Percentiles rank a stretch among this genome's conserved stretches.
These are phyloP conservation scores for Carnegiea gigantea DNA, from an alignment of 179 eudicot species.

Conservation along the genomic window DNA sequence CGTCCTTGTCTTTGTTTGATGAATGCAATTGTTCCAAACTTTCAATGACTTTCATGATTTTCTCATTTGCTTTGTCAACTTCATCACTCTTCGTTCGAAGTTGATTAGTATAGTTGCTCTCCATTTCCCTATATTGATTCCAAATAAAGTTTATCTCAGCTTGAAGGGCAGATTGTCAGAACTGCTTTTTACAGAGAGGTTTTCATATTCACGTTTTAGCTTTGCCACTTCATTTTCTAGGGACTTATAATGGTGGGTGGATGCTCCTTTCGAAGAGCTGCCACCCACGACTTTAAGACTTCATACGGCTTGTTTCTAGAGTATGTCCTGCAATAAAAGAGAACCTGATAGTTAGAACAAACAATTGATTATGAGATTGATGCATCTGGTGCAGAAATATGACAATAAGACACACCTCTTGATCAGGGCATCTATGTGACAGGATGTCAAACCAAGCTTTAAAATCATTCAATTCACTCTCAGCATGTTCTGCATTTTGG, in stretches of 20 bases:
- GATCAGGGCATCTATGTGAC: conserved; percentile 39
- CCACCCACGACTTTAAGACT: conserved; percentile 21
- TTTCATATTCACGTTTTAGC: conserved; percentile 50
- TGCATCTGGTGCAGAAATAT: neutral
- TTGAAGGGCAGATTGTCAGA: conserved; percentile 53
- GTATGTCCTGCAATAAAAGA: conserved; percentile 40
- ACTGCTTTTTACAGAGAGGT: conserved; percentile 37
- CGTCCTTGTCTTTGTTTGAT: conserved; percentile 47
- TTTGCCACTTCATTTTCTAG: conserved; percentile 41
- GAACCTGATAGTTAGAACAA: neutral
- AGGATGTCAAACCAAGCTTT: conserved; percentile 54
- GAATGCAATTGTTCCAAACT: conserved; percentile 52
- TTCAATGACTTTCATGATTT: conserved; percentile 39
- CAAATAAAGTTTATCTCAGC: conserved; percentile 68
- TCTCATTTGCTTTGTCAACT: conserved; percentile 46
- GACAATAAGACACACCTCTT: conserved; percentile 38
- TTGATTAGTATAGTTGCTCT: conserved; percentile 40
- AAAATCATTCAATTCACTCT: conserved; percentile 53
- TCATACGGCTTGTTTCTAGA: conserved; percentile 22
- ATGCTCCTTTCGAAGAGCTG: conserved; percentile 19
- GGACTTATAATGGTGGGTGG: conserved; percentile 25
- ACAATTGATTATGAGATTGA: neutral
- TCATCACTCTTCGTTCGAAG: conserved; percentile 45
- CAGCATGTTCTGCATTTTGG: conserved; percentile 52
- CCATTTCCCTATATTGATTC: conserved; percentile 68